Percentiles rank a stretch among this genome's conserved stretches.
Conservation (phyloP, 306 rosid species). For the Lathyrus tuberosus region DNA sequence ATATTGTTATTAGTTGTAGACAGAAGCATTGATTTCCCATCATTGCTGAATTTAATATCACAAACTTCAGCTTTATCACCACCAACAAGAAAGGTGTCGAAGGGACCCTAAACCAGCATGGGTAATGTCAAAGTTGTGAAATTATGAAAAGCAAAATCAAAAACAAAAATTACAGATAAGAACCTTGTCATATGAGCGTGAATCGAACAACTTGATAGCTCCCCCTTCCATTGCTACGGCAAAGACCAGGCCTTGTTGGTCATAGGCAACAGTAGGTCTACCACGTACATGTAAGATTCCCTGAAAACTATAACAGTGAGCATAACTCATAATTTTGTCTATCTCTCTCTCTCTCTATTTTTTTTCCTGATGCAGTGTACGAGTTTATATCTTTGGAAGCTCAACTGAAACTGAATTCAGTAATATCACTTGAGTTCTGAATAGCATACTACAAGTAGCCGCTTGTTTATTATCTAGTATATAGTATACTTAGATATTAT, state of each 20-base stretch:
- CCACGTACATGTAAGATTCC: slow-evolving; percentile 93
- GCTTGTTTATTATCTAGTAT: background rate
- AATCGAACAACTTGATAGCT: slow-evolving; percentile 92
- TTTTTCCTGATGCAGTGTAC: slow-evolving; percentile 3
- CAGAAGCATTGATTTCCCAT: slow-evolving; percentile 96
- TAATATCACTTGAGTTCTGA: slow-evolving; percentile 16
- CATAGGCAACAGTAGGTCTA: slow-evolving; percentile 95
- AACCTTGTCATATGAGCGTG: slow-evolving; percentile 98
- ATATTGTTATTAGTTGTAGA: slow-evolving; percentile 82
- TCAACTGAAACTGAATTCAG: slow-evolving; percentile 31
- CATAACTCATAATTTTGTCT: slow-evolving; percentile 45
- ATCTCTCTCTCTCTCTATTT: background rate
- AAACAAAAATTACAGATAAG: slow-evolving; percentile 33
- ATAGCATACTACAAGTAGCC: slow-evolving; percentile 14
- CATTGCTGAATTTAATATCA: slow-evolving; percentile 95
- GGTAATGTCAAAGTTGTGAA: slow-evolving; percentile 33
- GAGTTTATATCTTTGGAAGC: slow-evolving; percentile 24
- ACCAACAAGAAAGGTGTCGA: slow-evolving; percentile 95
- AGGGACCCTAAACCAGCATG: slow-evolving; percentile 77
- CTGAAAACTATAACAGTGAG: slow-evolving; percentile 66
- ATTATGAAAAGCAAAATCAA: slow-evolving; percentile 33
- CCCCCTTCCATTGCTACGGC: slow-evolving; percentile 99
- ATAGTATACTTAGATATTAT: slow-evolving; percentile 10
- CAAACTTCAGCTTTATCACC: slow-evolving; percentile 97
- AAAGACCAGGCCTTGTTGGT: slow-evolving; percentile 97